Evolutionary conservation across 2,329 filamentous ascomycete species (phyloP), one percentile per base, ranked within the genome.

Genomic region (Sporothrix dimorphospora): DNA sequence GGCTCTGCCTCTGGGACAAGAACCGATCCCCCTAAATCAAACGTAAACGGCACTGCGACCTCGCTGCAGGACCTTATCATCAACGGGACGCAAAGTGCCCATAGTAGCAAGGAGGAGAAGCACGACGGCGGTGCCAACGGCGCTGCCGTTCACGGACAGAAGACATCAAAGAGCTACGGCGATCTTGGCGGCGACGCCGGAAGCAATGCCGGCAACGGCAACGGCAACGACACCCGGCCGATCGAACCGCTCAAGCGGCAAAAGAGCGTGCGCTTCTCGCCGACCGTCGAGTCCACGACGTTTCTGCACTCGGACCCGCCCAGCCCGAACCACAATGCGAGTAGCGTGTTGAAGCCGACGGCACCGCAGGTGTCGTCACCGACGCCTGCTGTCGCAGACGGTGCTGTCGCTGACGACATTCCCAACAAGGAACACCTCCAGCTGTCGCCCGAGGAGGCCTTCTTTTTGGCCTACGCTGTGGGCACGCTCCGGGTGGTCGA

Each of bases 361-460:
- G 8, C 47, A 3, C 24, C 12, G n/a, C n/a, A n/a, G 47, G n/a
- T 19, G 21, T 53, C n/a, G 27, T 40, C 61, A 16, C 21, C 63
- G 24, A 49, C 24, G 12, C 30, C 19, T 9, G n/a, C 55, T 14
- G 9, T 3, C n/a, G n/a, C n/a, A n/a, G n/a, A n/a, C n/a, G n/a
- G n/a, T 11, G 4, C 12, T 38, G 45, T 19, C 24, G 24, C 71
- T 53, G 21, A 11, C 1, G 75, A 79, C n/a, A 77, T 87, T 3
- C 77, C 80, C 68, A 85, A 88, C 75, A 86, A 83, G 82, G 96
- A 99, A 78, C 94, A 98, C 78, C 89, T 98, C n/a, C 96, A 98
- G 79, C 85, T 99, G 9, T 94, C 91, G 2, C 87, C 91, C 0
- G 94, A 98, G 80, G 96, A 99, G 81, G 91, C 94, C 0, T 97